A percentile compares a stretch with the other conserved stretches of the same genome.
Conservation (phyloP, 2,329 filamentous ascomycete genomes). For the Aspergillus tubingensis region DNA sequence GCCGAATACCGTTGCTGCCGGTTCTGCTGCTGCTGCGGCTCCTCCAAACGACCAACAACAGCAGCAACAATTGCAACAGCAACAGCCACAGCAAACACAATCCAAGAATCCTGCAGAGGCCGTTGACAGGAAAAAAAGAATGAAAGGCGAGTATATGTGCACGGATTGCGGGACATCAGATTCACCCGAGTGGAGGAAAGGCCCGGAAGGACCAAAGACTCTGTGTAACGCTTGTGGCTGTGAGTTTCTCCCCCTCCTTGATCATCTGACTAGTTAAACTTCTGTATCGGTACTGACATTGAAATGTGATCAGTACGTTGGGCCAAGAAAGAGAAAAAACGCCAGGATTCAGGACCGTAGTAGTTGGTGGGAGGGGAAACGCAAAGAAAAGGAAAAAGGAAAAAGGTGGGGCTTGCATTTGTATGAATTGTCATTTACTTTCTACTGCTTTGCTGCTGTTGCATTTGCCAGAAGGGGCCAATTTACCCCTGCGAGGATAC, state of each 20-base stretch:
- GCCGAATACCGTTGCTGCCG: too few relatives aligned
- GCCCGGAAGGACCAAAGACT: slow-evolving; percentile 88
- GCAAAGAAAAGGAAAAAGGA: neutral
- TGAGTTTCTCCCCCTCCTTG: slow-evolving; percentile 38
- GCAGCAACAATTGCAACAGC: neutral
- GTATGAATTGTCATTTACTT: slow-evolving; percentile 2
- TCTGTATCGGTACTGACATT: neutral
- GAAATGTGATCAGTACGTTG: slow-evolving; percentile 50
- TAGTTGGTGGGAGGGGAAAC: neutral
- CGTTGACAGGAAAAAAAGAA: slow-evolving; percentile 77
- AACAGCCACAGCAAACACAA: neutral
- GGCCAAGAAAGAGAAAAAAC: slow-evolving; percentile 77
- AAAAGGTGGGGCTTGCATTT: neutral
- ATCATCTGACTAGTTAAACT: neutral
- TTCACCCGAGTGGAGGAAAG: slow-evolving; percentile 94
- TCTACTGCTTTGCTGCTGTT: too few relatives aligned
- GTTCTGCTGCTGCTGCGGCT: too few relatives aligned
- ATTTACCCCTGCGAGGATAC: slow-evolving; percentile 8
- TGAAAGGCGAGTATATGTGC: slow-evolving; percentile 93
- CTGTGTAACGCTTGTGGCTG: slow-evolving; percentile 94
- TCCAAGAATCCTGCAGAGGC: slow-evolving; percentile 53
- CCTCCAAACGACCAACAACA: neutral
- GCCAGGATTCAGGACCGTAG: slow-evolving; percentile 30
- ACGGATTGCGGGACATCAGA: slow-evolving; percentile 93
- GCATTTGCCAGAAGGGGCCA: slow-evolving; percentile 4